These are phyloP conservation scores for Gryganskiella cystojenkinii DNA, from an alignment of 192 early-diverging fungal genomes.

Conservation along the genomic window DNA sequence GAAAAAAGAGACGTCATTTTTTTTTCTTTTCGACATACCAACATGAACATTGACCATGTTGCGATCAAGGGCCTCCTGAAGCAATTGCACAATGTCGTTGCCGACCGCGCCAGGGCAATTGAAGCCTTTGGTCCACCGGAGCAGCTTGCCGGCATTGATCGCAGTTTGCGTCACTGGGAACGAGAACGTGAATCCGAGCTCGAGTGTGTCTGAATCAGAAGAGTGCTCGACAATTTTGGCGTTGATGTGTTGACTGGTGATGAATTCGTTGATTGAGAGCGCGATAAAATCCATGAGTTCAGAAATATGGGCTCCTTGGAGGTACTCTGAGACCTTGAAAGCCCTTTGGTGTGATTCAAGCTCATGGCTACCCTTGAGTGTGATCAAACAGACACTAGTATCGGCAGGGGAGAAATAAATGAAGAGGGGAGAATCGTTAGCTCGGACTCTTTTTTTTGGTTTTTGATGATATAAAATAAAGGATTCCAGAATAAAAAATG, in stretches of 20 bases:
- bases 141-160: conserved; percentile 67
- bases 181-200: conserved; percentile 89
- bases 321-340: conserved; percentile 70
- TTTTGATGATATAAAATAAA: too few species aligned
- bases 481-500: too few species aligned
- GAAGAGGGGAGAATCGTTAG: too few species aligned
- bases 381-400: conserved; percentile 84
- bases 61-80: conserved; percentile 77
- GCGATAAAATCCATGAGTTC: conserved; percentile 88
- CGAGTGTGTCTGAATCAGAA: conserved; percentile 55
- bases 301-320: conserved; percentile 64
- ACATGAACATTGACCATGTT: conserved; percentile 76
- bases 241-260: conserved; percentile 66
- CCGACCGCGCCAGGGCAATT: conserved; percentile 78
- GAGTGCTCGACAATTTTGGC: conserved; percentile 56
- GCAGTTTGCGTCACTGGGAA: conserved; percentile 87
- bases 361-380: conserved; percentile 77
- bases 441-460: too few species aligned
- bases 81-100: conserved; percentile 84
- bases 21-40: conserved; percentile 11
- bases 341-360: conserved; percentile 77
- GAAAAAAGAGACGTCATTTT: conserved; percentile 20
- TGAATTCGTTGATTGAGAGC: conserved; percentile 81
- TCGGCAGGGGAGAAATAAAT: too few species aligned
- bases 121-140: conserved; percentile 86